A percentile compares a stretch with the other conserved stretches of the same genome.
These are phyloP conservation scores for Eimeria acervulina DNA, from an alignment of 169 alveolate species.

Conservation along the genomic window DNA sequence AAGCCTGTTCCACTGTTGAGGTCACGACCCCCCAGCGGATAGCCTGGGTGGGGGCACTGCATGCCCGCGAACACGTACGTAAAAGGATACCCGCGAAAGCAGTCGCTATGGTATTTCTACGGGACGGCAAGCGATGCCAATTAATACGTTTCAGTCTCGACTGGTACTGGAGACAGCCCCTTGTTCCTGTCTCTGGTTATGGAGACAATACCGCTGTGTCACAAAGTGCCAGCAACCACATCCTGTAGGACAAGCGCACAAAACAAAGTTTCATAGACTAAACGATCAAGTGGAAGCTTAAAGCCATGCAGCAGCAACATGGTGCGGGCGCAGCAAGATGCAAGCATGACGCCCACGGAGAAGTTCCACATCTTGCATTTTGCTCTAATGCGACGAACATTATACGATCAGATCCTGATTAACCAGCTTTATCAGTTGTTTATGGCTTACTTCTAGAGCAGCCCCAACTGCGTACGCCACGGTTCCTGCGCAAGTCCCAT, in stretches of 20 bases:
- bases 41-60: neutral
- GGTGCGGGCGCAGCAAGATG: neutral
- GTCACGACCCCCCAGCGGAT: neutral
- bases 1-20: neutral
- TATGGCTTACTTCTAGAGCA: constrained; percentile 83
- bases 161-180: neutral
- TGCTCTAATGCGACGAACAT: neutral
- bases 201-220: neutral
- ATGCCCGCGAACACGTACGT: neutral
- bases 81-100: neutral
- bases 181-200: neutral
- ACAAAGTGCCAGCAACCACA: constrained; percentile 22
- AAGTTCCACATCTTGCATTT: neutral
- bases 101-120: neutral
- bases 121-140: constrained; percentile 16
- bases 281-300: neutral
- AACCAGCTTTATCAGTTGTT: neutral
- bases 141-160: neutral
- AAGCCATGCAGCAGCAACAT: neutral
- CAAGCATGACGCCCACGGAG: neutral
- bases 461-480: constrained; percentile 90
- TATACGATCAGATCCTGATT: neutral
- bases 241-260: neutral
- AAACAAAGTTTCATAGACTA: neutral
- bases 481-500: constrained; percentile 91